Conservation (phyloP, 2,329 filamentous ascomycete species). For the Fusarium longipes region DNA sequence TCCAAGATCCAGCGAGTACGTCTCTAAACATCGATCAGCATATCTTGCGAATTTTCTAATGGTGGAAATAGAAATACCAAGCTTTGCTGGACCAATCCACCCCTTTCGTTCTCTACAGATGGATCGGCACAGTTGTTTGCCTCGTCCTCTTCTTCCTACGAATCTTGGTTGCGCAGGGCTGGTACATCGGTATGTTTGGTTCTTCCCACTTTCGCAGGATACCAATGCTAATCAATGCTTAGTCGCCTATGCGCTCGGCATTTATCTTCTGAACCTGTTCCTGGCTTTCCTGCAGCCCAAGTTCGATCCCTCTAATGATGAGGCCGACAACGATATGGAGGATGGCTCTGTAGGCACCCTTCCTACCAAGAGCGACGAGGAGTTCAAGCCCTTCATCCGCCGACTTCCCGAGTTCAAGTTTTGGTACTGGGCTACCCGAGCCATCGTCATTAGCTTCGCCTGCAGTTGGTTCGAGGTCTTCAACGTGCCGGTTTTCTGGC, state of each 20-base stretch:
- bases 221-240: slow-evolving; percentile 23
- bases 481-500: slow-evolving; percentile 99
- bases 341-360: slow-evolving; percentile 85
- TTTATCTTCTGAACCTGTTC: slow-evolving; percentile 99
- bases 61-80: slow-evolving; percentile 81
- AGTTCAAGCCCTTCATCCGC: slow-evolving; percentile 97
- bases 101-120: slow-evolving; percentile 89
- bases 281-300: slow-evolving; percentile 98
- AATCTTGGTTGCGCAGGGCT: slow-evolving; percentile 92
- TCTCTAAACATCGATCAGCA: slow-evolving; percentile 34
- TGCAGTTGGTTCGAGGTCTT: slow-evolving; percentile 96
- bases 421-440: slow-evolving; percentile 95
- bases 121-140: slow-evolving; percentile 81
- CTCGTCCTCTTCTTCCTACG: slow-evolving; percentile 87
- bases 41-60: slow-evolving; percentile 14
- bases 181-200: slow-evolving; percentile 85
- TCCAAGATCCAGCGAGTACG: slow-evolving; percentile 77
- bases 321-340: slow-evolving; percentile 93
- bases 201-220: not conserved
- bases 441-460: slow-evolving; percentile 81
- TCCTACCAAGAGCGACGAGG: slow-evolving; percentile 95
- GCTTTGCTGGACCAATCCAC: slow-evolving; percentile 93
- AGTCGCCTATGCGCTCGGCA: slow-evolving; percentile 98
- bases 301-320: slow-evolving; percentile 96
- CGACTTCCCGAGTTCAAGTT: slow-evolving; percentile 99